Conservation (phyloP, 179 eudicot species). For the Camellia oleifera region DNA sequence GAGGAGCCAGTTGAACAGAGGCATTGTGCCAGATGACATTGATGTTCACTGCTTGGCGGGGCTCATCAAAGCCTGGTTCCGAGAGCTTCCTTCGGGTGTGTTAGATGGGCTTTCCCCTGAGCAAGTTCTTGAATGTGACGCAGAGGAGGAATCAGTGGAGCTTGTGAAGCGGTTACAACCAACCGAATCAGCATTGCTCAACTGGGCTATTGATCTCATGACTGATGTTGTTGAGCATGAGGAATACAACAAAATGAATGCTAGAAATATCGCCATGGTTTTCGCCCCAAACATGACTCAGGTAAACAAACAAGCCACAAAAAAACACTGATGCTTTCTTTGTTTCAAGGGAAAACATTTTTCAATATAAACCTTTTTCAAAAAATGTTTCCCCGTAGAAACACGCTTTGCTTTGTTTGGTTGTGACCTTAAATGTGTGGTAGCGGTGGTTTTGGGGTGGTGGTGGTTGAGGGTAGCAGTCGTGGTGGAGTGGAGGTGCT, state of each 20-base stretch:
- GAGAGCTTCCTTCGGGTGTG: slow-evolving; percentile 88
- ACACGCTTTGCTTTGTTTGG: too few species aligned
- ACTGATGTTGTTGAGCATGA: slow-evolving; percentile 92
- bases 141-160: slow-evolving; percentile 66
- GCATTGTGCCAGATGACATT: slow-evolving; percentile 82
- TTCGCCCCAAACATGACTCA: slow-evolving; percentile 98
- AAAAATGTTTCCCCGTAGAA: too few species aligned
- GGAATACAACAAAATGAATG: slow-evolving; percentile 89
- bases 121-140: slow-evolving; percentile 73
- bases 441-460: too few species aligned
- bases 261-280: slow-evolving; percentile 94
- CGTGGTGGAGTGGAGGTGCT: too few species aligned
- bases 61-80: slow-evolving; percentile 88
- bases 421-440: too few species aligned
- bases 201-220: slow-evolving; percentile 94
- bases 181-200: slow-evolving; percentile 75
- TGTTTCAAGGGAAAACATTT: too few species aligned
- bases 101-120: slow-evolving; percentile 92
- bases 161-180: slow-evolving; percentile 74
- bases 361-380: too few species aligned
- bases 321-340: background rate
- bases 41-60: slow-evolving; percentile 93
- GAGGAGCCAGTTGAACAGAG: slow-evolving; percentile 81
- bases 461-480: too few species aligned
- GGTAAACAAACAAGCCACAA: slow-evolving; percentile 35